Base-by-base conservation (phyloP, 2,329 filamentous ascomycete genomes). In the Zymoseptoria ardabiliae region DNA sequence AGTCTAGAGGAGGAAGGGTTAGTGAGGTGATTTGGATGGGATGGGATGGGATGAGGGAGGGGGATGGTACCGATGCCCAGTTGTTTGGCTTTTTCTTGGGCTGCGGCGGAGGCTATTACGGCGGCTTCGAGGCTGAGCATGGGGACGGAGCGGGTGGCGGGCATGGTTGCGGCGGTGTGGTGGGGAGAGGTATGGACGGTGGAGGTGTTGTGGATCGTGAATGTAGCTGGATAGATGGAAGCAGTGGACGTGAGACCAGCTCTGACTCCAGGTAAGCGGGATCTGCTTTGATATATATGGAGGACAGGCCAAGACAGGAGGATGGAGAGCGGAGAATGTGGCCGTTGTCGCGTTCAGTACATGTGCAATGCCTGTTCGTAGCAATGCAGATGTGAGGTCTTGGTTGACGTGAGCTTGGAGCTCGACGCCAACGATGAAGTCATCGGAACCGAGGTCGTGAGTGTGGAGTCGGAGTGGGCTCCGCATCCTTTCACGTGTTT, bases 121-220 rank as follows among this genome's bases (percentile, higher is more conserved):
- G 72, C 72, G 50, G 71, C 72, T 58, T 72, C 71, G 50, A 72
- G 68, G 13, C 69, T 69, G 56, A 74, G 70, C 22, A 65, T 67
- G 23, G 71, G 72, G 23, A 74, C 66, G 41, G 65, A 63, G 58
- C 69, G 65, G 17, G 71, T 72, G 22, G 9, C 51, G 30, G 72
- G 70, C 66, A 68, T 67, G 35, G 22, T 45, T 57, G 22, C 35
- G 19, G 21, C n/a, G 35, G 3, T 35, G 22, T 50, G 19, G 54
- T 19, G 56, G 30, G 13, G 6, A 55, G 51, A 55, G 35, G 21
- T 19, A 7, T 10, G 11, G 35, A 45, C 4, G 35, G 4, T n/a
- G 35, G 4, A 45, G 35, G 4, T 45, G 35, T n/a, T 9, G 25
- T 9, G 25, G 6, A 17, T 45, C 7, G 35, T 7, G n/a, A n/a